Base-by-base conservation (phyloP, 495 filamentous ascomycete species). In the Daldinia bambusicola region DNA sequence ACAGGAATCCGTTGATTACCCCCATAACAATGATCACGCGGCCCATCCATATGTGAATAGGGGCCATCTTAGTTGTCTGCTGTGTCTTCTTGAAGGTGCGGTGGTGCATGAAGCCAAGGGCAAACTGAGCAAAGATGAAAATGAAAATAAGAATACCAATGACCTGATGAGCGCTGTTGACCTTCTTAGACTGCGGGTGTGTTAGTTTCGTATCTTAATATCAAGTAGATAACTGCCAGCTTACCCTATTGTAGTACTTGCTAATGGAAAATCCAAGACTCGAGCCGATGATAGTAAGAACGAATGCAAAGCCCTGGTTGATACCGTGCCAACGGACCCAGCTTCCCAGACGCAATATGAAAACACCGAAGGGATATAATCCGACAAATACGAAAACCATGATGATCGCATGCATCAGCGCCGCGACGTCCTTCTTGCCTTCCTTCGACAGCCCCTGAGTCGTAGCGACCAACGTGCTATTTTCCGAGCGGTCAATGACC, bases 91-190 rank as follows among this genome's bases (percentile, higher is more conserved):
- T 83, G 77, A 80, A 88, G 52, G 82, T 72, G 34, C 79, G 78
- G 63, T 87, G 84, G 69, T 88, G 80, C 37, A 80, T 63, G 63
- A 83, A 78, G 20, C 84, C 85, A 55, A 88, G 79, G 6, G 70
- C 65, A 48, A 84, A 81, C 74, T 89, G 84, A 26, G 75, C 66
- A 51, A 88, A 66, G 63, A 87, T 75, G 16, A 81, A 70, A 32
- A 83, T 57, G 41, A 88, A 69, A 51, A 87, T 79, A 2, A 88
- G 56, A 22, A 89, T 73, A 50, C 89, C 89, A 56, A 90, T 70
- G 59, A 89, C 78, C 68, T 91, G 89, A 71, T 91, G 89, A 2
- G 80, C 77, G 9, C 83, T 84, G 56, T 80, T 80, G 77, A 84
- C 84, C 26, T 80, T 74, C 59, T 83, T 84, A 40, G 85, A 84